Conservation (phyloP, 768 basidiomycete species). For the Kwoniella dendrophila region DNA sequence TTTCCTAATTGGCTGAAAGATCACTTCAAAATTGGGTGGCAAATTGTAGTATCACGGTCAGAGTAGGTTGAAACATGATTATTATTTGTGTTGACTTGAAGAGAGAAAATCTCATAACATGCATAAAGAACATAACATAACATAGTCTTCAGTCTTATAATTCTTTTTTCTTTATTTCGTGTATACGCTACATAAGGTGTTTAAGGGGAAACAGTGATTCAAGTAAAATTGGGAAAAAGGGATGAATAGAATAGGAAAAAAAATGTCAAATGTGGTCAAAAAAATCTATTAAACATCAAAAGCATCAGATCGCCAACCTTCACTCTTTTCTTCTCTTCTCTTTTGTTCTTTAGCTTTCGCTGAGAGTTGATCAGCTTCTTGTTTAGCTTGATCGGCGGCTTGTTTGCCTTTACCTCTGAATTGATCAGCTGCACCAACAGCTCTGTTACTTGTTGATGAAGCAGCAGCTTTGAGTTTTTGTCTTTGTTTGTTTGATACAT, state of each 20-base stretch:
- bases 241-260: background rate
- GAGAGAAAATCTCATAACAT: too few relatives aligned
- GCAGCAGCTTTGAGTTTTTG: slow-evolving; percentile 50
- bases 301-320: slow-evolving; percentile 54
- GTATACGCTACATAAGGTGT: background rate
- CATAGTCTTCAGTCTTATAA: background rate
- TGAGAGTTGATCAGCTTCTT: slow-evolving; percentile 47
- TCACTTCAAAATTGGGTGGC: too few relatives aligned
- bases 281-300: slow-evolving; percentile 43
- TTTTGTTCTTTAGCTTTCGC: slow-evolving; percentile 45
- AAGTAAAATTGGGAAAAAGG: background rate
- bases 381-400: slow-evolving; percentile 46
- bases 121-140: background rate
- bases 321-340: slow-evolving; percentile 45
- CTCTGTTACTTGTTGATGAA: slow-evolving; percentile 32
- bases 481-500: slow-evolving; percentile 47
- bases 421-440: slow-evolving; percentile 45
- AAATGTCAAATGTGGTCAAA: background rate
- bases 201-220: background rate
- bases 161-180: background rate
- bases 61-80: too few relatives aligned
- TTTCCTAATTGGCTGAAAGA: too few relatives aligned
- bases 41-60: too few relatives aligned
- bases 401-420: slow-evolving; percentile 46
- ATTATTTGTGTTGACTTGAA: too few relatives aligned